Evolutionary conservation across 306 rosid genomes (phyloP).

Genomic region (Potentilla sterilis): DNA sequence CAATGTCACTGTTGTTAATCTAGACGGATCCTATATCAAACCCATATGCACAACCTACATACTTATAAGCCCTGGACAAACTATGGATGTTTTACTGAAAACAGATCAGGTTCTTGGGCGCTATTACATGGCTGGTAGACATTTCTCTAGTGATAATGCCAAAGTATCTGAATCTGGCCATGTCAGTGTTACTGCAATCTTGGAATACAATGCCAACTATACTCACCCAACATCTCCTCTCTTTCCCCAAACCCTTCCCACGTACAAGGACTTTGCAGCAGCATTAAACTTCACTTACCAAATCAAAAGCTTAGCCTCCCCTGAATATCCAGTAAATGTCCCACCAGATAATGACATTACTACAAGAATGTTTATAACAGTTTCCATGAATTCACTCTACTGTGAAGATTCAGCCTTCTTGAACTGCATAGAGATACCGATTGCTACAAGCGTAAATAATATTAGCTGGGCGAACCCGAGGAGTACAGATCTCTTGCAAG

Average conservation of each 20-base stretch:
- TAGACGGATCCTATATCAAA: neutral
- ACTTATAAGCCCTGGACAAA: neutral
- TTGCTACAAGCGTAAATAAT: neutral
- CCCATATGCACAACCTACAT: neutral
- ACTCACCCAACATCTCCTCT: neutral
- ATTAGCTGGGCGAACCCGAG: slow-evolving; percentile 4
- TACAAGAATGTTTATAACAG: neutral
- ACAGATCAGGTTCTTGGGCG: neutral
- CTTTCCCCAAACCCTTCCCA: neutral
- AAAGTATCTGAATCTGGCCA: neutral
- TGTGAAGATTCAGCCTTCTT: neutral
- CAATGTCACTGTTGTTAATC: neutral
- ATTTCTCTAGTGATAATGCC: neutral
- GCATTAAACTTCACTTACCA: neutral
- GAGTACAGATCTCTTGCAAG: neutral
- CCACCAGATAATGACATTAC: neutral
- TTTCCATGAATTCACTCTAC: neutral
- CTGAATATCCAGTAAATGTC: neutral
- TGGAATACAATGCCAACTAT: neutral
- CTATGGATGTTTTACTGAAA: neutral
- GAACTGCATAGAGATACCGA: neutral
- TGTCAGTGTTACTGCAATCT: neutral
- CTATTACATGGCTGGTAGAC: neutral
- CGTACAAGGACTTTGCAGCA: neutral
- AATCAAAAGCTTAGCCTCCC: neutral